phyloP scores from a whole-genome alignment of 2,329 filamentous ascomycete genomes.

The Xylaria sp. region DNA sequence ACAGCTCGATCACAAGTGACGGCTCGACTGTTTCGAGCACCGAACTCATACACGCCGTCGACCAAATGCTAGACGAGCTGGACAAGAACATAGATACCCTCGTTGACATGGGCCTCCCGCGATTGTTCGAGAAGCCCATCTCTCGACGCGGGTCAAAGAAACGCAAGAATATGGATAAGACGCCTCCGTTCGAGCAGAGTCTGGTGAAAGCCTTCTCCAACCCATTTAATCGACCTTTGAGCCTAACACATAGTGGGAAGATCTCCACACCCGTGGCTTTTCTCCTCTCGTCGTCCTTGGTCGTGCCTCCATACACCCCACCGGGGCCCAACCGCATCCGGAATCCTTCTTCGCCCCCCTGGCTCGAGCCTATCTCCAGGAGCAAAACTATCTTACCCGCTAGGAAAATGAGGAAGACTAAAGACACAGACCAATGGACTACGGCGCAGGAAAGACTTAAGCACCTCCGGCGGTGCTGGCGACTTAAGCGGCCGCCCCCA shows the following conservation, averaged over 20 bases:
- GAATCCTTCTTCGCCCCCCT: background rate
- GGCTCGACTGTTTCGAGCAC: background rate
- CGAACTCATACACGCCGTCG: background rate
- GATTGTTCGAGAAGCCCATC: background rate
- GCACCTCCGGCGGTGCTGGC: background rate
- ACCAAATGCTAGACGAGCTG: background rate
- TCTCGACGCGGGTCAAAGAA: background rate
- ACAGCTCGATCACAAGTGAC: no score
- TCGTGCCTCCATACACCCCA: background rate
- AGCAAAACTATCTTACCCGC: background rate
- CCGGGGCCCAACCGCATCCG: background rate
- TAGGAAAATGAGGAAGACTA: background rate
- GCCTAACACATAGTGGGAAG: no score
- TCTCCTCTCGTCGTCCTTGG: no score
- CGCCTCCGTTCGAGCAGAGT: background rate
- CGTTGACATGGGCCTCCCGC: background rate
- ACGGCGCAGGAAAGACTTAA: background rate
- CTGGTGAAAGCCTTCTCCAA: no score
- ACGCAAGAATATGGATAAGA: background rate
- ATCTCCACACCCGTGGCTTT: no score
- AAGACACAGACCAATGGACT: background rate
- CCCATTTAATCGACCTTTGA: background rate
- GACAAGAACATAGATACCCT: background rate
- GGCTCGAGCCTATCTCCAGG: background rate
- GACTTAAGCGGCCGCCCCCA: background rate